Conservation (phyloP, 208 protist genomes). For the Endotrypanum monterogeii region DNA sequence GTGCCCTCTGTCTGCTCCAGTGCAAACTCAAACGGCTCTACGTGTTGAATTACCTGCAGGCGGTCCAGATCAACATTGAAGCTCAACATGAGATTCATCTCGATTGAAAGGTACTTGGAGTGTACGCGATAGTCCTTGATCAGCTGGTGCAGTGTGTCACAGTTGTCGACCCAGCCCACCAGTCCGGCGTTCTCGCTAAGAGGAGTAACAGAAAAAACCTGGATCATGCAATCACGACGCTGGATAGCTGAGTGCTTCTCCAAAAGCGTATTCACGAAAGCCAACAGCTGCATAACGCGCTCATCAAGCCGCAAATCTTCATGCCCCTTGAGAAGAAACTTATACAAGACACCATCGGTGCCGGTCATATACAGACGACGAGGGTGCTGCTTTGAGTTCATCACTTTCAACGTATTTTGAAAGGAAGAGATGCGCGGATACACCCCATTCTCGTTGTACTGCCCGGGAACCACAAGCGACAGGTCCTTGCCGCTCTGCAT, state of each 20-base stretch:
- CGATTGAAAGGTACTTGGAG: slow-evolving; percentile 90
- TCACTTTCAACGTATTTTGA: slow-evolving; percentile 91
- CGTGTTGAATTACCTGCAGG: slow-evolving; percentile 97
- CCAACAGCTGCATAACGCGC: slow-evolving; percentile 99
- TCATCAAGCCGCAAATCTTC: slow-evolving; percentile 99
- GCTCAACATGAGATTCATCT: slow-evolving; percentile 91
- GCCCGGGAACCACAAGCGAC: slow-evolving; percentile 98
- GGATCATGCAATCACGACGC: slow-evolving; percentile 88
- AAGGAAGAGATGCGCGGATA: slow-evolving; percentile 86
- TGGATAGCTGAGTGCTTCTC: slow-evolving; percentile 93
- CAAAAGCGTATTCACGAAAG: slow-evolving; percentile 99
- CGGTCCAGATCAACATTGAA: slow-evolving; percentile 94
- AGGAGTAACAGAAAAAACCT: slow-evolving; percentile 98
- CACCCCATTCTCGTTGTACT: slow-evolving; percentile 86
- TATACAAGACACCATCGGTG: slow-evolving; percentile 96
- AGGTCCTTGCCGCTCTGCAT: slow-evolving; percentile 93
- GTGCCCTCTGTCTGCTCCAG: slow-evolving; percentile 95
- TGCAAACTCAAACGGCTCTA: slow-evolving; percentile 98
- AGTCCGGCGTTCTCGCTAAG: slow-evolving; percentile 99
- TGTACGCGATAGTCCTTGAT: slow-evolving; percentile 86
- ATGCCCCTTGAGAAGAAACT: slow-evolving; percentile 99
- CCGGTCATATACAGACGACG: slow-evolving; percentile 97
- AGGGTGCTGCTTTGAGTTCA: slow-evolving; percentile 99
- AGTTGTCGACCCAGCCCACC: slow-evolving; percentile 98
- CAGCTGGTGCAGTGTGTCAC: slow-evolving; percentile 94